Evolutionary conservation across 768 basidiomycete species (phyloP).

Genomic region (Naganishia friedmannii): DNA sequence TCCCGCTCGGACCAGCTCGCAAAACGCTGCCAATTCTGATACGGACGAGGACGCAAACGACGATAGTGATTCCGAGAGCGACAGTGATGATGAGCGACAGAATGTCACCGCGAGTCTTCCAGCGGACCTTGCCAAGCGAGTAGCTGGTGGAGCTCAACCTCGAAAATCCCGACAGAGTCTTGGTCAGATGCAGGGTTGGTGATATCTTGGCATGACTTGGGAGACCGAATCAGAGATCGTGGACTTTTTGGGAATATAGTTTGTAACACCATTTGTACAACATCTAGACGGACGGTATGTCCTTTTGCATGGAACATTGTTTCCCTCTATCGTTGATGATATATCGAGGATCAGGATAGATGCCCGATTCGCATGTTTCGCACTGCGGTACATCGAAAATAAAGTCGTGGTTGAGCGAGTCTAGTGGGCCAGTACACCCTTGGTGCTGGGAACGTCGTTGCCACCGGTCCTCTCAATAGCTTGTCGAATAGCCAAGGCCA

Average conservation of each 20-base stretch:
- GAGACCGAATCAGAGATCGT: too few species aligned
- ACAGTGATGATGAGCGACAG: constrained; percentile 15
- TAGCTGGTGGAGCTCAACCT: neutral
- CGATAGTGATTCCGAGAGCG: constrained; percentile 4
- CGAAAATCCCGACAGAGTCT: constrained; percentile 11
- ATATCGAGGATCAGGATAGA: neutral
- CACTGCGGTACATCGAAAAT: neutral
- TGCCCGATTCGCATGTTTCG: neutral
- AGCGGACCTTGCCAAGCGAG: constrained; percentile 3
- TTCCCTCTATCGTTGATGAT: neutral
- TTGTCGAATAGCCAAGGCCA: constrained; percentile 89
- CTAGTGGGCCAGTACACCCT: constrained; percentile 71
- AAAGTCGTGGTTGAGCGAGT: neutral
- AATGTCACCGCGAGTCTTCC: constrained; percentile 2
- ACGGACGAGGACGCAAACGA: constrained; percentile 7
- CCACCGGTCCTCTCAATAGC: constrained; percentile 88
- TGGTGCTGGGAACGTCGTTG: constrained; percentile 90
- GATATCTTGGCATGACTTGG: neutral
- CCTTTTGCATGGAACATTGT: neutral
- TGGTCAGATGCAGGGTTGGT: constrained; percentile 18
- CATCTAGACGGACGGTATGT: neutral
- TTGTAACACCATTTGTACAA: constrained; percentile 15
- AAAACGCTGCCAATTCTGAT: constrained; percentile 3
- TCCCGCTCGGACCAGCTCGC: neutral
- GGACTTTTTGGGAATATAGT: neutral